Conservation (phyloP, 805 yeast species). For the Teunomyces stri region DNA sequence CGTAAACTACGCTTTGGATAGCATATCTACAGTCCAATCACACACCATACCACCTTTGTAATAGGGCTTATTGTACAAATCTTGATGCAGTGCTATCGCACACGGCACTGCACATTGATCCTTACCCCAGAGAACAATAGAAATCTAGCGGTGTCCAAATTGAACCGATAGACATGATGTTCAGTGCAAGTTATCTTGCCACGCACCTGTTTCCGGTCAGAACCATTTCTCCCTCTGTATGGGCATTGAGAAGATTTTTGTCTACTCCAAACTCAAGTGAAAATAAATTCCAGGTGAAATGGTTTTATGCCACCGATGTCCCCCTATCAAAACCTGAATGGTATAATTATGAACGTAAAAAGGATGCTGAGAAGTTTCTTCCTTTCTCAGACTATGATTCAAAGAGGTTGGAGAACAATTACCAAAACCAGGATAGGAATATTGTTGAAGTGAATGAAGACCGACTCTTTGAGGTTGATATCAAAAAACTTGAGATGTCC, state of each 20-base stretch:
- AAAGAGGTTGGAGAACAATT: constrained; percentile 53
- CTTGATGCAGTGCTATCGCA: no score
- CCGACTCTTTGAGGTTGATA: constrained; percentile 68
- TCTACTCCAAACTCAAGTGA: not conserved
- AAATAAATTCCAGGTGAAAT: constrained; percentile 30
- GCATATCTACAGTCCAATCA: no score
- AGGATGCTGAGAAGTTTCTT: constrained; percentile 56
- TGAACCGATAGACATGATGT: not conserved
- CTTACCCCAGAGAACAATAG: not conserved
- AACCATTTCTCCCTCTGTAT: constrained; percentile 1
- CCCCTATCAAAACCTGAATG: constrained; percentile 69
- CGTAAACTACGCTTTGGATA: no score
- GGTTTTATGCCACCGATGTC: constrained; percentile 85
- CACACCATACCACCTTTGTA: no score
- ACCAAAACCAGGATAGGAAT: constrained; percentile 18
- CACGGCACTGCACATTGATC: not conserved
- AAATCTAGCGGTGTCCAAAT: no score
- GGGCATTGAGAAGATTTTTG: not conserved
- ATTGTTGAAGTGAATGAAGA: constrained; percentile 75
- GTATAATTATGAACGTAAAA: constrained; percentile 48
- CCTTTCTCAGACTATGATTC: constrained; percentile 70
- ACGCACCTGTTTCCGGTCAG: not conserved
- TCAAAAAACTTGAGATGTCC: constrained; percentile 48
- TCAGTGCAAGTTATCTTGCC: not conserved
- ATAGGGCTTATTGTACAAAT: no score